These are phyloP conservation scores for Botrytis medusae DNA, from an alignment of 2,329 filamentous ascomycete genomes.

Conservation along the genomic window DNA sequence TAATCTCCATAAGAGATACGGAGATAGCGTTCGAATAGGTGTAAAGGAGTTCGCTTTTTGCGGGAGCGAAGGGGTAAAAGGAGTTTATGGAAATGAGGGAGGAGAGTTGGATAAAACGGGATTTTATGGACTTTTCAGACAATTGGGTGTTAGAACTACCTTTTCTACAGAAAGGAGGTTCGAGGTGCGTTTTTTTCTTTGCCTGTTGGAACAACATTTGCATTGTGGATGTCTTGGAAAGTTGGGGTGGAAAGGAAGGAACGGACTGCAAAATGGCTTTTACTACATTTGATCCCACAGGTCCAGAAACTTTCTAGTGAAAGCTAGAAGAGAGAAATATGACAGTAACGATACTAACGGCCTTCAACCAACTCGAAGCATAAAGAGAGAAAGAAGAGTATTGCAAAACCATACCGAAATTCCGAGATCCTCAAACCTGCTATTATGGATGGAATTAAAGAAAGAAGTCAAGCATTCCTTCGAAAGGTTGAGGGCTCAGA, in stretches of 20 bases:
- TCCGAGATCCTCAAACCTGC: constrained; percentile 60
- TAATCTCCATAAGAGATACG: constrained; percentile 53
- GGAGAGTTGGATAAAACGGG: constrained; percentile 54
- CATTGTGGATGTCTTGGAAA: background rate
- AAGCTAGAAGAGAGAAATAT: background rate
- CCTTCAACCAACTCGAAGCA: constrained; percentile 47
- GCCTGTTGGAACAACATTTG: background rate
- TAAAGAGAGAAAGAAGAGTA: constrained; percentile 59
- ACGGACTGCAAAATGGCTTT: background rate
- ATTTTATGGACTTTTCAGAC: constrained; percentile 61
- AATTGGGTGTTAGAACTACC: constrained; percentile 47
- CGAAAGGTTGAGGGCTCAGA: constrained; percentile 50
- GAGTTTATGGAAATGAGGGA: constrained; percentile 54
- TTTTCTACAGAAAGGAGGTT: constrained; percentile 41
- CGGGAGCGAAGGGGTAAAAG: constrained; percentile 55
- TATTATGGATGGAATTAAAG: constrained; percentile 57
- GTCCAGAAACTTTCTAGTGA: background rate
- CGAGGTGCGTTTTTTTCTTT: constrained; percentile 27
- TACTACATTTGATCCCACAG: background rate
- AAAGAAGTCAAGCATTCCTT: constrained; percentile 56
- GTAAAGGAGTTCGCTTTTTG: constrained; percentile 61
- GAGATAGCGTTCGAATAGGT: constrained; percentile 56
- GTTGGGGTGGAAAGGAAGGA: no score
- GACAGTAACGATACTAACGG: background rate
- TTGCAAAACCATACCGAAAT: constrained; percentile 69